Percentiles rank a stretch among this genome's conserved stretches.
phyloP scores from a whole-genome alignment of 148 eudicot species.

The Rhododendron vialii region DNA sequence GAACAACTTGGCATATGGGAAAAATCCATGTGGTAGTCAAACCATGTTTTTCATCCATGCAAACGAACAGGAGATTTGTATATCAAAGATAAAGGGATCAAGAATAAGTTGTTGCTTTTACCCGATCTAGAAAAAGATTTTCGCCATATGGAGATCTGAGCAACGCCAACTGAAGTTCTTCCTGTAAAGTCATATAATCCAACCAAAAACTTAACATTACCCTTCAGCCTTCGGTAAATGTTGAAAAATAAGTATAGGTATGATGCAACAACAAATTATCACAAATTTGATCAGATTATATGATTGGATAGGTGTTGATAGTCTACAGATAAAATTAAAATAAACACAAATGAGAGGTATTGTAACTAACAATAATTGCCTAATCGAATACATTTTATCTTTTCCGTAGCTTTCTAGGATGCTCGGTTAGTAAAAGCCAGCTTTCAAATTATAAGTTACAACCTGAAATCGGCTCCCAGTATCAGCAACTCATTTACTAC shows the following conservation, averaged over 20 bases:
- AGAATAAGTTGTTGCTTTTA: slow-evolving; percentile 22
- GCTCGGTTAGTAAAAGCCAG: not conserved
- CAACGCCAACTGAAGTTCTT: slow-evolving; percentile 79
- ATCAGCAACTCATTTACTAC: not conserved
- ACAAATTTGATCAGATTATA: not conserved
- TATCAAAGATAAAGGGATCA: not conserved
- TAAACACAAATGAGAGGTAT: not conserved
- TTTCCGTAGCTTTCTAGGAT: not conserved
- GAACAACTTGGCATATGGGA: not conserved
- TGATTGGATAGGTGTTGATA: not conserved
- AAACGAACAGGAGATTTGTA: not conserved
- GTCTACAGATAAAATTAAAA: not conserved
- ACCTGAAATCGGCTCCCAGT: not conserved
- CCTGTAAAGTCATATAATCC: slow-evolving; percentile 35
- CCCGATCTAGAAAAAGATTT: slow-evolving; percentile 87
- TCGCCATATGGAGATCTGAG: slow-evolving; percentile 52
- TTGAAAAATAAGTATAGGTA: not conserved
- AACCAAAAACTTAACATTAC: not conserved
- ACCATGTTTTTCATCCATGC: not conserved
- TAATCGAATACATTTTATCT: not conserved
- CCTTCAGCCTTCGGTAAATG: not conserved
- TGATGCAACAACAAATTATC: slow-evolving; percentile 2
- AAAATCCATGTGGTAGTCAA: not conserved
- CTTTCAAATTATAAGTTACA: not conserved
- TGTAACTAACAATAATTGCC: not conserved